Percentiles rank a stretch among this genome's conserved stretches.
These are phyloP conservation scores for Lactuca saligna DNA, from an alignment of 129 eudicot species.

Conservation along the genomic window DNA sequence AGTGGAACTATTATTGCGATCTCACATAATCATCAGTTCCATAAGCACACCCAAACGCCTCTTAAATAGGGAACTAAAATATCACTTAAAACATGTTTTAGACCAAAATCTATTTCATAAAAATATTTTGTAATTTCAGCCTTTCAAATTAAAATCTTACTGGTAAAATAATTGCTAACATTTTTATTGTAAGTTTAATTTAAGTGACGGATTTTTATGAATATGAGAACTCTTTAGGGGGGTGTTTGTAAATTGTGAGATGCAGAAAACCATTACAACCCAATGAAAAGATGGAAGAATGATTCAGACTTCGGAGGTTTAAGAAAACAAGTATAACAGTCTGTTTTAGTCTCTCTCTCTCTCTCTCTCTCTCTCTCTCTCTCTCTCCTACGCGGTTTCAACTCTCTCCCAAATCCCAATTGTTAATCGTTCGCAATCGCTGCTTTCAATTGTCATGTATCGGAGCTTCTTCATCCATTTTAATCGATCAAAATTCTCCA, in stretches of 20 bases:
- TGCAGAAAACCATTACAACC: constrained; percentile 3
- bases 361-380: too few relatives aligned
- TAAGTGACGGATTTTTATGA: background rate
- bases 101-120: too few relatives aligned
- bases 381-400: constrained; percentile 14
- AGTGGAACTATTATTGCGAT: too few relatives aligned
- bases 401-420: background rate
- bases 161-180: too few relatives aligned
- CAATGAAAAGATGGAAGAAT: background rate
- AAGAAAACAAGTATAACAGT: constrained; percentile 13
- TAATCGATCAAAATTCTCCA: background rate
- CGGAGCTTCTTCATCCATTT: constrained; percentile 16
- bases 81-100: too few relatives aligned
- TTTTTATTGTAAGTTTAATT: background rate
- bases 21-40: too few relatives aligned
- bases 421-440: too few relatives aligned
- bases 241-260: constrained; percentile 1
- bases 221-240: background rate
- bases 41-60: too few relatives aligned
- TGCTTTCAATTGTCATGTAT: background rate
- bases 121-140: too few relatives aligned
- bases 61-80: too few relatives aligned
- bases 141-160: too few relatives aligned
- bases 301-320: constrained; percentile 5
- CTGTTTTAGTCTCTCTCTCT: background rate